phyloP scores from a whole-genome alignment of 768 basidiomycete genomes.

The Lentinula detonsa region DNA sequence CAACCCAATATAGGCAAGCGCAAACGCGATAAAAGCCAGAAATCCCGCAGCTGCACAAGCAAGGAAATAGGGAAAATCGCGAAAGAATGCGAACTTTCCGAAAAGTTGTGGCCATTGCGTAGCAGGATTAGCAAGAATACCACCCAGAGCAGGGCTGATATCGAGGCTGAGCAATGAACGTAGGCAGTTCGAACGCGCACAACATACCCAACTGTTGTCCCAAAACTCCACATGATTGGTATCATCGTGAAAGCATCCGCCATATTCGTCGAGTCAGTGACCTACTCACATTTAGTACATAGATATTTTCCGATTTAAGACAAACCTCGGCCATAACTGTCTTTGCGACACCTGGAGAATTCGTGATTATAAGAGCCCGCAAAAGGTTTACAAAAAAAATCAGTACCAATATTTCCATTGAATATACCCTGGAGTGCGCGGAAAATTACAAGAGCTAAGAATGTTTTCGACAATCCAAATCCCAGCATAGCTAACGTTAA shows the following conservation, averaged over 20 bases:
- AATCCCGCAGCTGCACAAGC: conserved; percentile 24
- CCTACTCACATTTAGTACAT: conserved; percentile 10
- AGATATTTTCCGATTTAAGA: neutral
- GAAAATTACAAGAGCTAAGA: conserved; percentile 18
- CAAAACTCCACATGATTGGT: conserved; percentile 19
- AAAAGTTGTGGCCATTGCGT: conserved; percentile 21
- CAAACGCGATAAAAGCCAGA: conserved; percentile 16
- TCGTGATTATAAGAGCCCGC: neutral
- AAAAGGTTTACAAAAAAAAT: neutral
- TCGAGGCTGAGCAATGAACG: neutral
- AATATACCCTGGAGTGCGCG: conserved; percentile 22
- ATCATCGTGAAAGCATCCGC: conserved; percentile 22
- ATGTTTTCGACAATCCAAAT: conserved; percentile 23
- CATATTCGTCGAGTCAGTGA: conserved; percentile 22
- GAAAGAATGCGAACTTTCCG: conserved; percentile 17
- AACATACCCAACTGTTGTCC: conserved; percentile 18
- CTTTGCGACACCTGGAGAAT: conserved; percentile 17
- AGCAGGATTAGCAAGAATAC: conserved; percentile 23
- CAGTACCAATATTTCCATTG: conserved; percentile 24
- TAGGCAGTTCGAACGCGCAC: neutral
- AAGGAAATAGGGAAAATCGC: conserved; percentile 28
- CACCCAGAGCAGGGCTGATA: conserved; percentile 23
- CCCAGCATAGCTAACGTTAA: conserved; percentile 18
- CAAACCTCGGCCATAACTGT: conserved; percentile 25
- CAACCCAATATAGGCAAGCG: conserved; percentile 15